phyloP scores from a whole-genome alignment of 2,329 filamentous ascomycete genomes.

The Aspergillaceae sp. region DNA sequence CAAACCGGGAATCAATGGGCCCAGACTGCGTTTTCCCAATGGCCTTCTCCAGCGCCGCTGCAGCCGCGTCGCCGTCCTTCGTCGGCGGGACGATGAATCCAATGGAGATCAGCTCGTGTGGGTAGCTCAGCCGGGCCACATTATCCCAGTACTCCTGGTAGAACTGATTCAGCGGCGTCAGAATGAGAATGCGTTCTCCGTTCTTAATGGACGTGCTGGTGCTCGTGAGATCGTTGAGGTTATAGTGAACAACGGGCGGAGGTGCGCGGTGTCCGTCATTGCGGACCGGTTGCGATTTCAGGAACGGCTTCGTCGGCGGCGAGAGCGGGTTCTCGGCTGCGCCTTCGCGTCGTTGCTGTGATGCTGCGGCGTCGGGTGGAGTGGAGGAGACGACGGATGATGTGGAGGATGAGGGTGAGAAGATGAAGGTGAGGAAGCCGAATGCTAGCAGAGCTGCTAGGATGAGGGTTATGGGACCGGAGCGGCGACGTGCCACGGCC shows the following conservation, averaged over 20 bases:
- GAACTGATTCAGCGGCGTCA: slow-evolving; percentile 88
- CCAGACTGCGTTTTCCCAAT: slow-evolving; percentile 81
- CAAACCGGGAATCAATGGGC: slow-evolving; percentile 72
- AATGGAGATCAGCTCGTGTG: slow-evolving; percentile 87
- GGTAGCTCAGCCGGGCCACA: slow-evolving; percentile 71
- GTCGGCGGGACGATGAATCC: slow-evolving; percentile 95
- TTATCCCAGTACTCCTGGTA: slow-evolving; percentile 97
- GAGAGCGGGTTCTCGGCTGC: slow-evolving; percentile 63
- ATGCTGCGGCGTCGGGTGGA: slow-evolving; percentile 17
- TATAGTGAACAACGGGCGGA: slow-evolving; percentile 83
- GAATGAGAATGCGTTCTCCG: slow-evolving; percentile 75
- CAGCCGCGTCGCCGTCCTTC: slow-evolving; percentile 82
- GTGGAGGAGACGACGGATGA: slow-evolving; percentile 35
- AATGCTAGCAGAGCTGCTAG: slow-evolving; percentile 65
- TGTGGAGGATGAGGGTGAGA: slow-evolving; percentile 42
- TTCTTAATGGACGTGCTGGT: slow-evolving; percentile 67
- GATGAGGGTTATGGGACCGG: slow-evolving; percentile 66
- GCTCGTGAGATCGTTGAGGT: slow-evolving; percentile 90
- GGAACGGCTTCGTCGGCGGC: slow-evolving; percentile 64
- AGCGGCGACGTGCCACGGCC: slow-evolving; percentile 61
- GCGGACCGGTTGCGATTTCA: slow-evolving; percentile 50
- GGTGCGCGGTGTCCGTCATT: slow-evolving; percentile 48
- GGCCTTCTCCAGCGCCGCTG: slow-evolving; percentile 70
- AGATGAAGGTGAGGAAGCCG: slow-evolving; percentile 52
- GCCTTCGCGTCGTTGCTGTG: slow-evolving; percentile 44